These are phyloP conservation scores for Giardia muris DNA, from an alignment of 208 protist species.

Conservation along the genomic window DNA sequence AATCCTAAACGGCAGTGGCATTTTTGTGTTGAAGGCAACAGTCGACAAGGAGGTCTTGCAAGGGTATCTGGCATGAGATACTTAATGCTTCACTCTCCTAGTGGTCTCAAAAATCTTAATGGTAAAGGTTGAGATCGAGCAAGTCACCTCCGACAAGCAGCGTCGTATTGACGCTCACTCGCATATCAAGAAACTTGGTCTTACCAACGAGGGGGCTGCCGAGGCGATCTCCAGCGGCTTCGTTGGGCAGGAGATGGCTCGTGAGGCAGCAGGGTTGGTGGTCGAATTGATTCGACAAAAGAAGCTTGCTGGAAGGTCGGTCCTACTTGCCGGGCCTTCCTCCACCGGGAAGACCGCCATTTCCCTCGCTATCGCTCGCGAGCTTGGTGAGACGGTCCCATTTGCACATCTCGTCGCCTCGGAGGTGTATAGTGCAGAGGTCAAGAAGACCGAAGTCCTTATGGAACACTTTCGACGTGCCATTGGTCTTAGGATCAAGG, in stretches of 20 bases:
- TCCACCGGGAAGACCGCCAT: constrained; percentile 81
- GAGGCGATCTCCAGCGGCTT: constrained; percentile 64
- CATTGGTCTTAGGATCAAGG: constrained; percentile 97
- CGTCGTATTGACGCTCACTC: constrained; percentile 74
- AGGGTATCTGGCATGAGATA: too few species aligned
- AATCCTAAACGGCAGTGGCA: too few species aligned
- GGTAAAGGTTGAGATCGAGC: constrained; percentile 17
- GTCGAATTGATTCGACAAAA: constrained; percentile 93
- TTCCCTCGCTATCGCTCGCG: constrained; percentile 73
- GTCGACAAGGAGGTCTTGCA: too few species aligned
- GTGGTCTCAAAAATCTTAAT: too few species aligned
- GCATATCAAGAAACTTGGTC: constrained; percentile 91
- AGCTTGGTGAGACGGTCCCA: constrained; percentile 92
- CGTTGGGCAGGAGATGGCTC: constrained; percentile 84
- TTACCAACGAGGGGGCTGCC: constrained; percentile 69
- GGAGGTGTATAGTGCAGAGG: constrained; percentile 96
- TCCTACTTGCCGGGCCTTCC: constrained; percentile 93
- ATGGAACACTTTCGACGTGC: constrained; percentile 98
- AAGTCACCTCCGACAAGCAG: constrained; percentile 15
- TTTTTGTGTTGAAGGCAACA: too few species aligned
- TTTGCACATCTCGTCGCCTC: constrained; percentile 91
- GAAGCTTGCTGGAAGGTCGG: constrained; percentile 95
- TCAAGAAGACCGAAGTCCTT: constrained; percentile 98
- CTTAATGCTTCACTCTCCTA: too few species aligned
- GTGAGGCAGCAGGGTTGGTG: constrained; percentile 86